Base-by-base conservation (phyloP, 116 monocot species). In the Thalassia testudinum region DNA sequence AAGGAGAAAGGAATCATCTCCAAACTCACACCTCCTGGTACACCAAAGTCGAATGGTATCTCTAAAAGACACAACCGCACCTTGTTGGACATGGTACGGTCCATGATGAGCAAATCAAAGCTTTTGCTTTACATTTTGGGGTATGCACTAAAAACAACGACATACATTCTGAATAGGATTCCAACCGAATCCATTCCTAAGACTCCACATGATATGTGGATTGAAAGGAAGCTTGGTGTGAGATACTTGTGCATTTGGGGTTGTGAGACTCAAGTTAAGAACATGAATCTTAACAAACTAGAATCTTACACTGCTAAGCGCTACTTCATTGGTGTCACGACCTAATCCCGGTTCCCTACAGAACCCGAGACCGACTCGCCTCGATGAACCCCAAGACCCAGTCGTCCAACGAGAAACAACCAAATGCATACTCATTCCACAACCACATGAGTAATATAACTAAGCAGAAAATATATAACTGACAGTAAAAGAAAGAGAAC, bases 51-150 rank as follows among this genome's bases (percentile, higher is more conserved):
- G 17, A 59, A 59, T 59, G 45, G 59, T 25, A 27, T 47, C 0
- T 22, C 27, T 47, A 11, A 59, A 26, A 60, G 47, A 12, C 25
- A 19, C 1, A 48, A 60, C 28, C 16, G 11, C 19, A 60, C 60
- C 7, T 47, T 60, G 19, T 20, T 48, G 12, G 60, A 60, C 18
- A 60, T 60, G 60, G 27, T 30, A 13, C n/a, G 48, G 2, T 47
- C 20, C 12, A 60, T 60, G 47, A 42, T 57, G 57, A 57, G 38
- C 7, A 12, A 40, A 22, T 5, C 22, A 23, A 23, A 43, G 42
- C 24, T 56, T 15, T 30, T 43, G 5, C 27, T 0, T 19, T 28
- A 2, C 21, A 22, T 53, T 6, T 20, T 14, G 47, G 47, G 47
- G 19, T 19, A 27, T 29, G 24, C 26, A 28, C 17, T 48, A 26